Conservation (phyloP, 306 rosid species). For the Quercus berberidifolia region DNA sequence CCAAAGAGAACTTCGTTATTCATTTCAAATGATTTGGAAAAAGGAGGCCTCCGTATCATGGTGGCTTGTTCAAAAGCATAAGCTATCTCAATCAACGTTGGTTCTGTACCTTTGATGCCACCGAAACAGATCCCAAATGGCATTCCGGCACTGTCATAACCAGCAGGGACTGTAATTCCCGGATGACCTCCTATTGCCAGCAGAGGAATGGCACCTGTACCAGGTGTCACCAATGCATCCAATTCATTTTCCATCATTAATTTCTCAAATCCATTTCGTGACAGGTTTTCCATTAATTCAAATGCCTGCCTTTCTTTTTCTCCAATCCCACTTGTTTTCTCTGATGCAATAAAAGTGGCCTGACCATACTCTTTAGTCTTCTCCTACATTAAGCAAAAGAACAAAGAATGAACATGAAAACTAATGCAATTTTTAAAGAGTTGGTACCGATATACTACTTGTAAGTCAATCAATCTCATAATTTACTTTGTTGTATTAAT, state of each 20-base stretch:
- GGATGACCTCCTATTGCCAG: conserved; percentile 49
- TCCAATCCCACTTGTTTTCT: conserved; percentile 26
- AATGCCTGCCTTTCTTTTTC: conserved; percentile 16
- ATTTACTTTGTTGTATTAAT: not conserved
- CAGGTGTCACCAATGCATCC: conserved; percentile 43
- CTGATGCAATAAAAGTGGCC: conserved; percentile 18
- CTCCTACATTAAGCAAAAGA: conserved; percentile 21
- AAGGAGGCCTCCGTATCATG: conserved; percentile 24
- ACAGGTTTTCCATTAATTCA: conserved; percentile 16
- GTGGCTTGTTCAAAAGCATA: conserved; percentile 43
- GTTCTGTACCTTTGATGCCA: conserved; percentile 39
- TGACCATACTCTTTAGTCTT: conserved; percentile 34
- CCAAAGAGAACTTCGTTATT: not conserved
- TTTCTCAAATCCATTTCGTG: conserved; percentile 33
- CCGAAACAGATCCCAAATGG: conserved; percentile 43
- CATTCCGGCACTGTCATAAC: conserved; percentile 24
- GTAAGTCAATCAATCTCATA: too few species aligned
- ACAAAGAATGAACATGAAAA: not conserved
- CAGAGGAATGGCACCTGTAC: conserved; percentile 8
- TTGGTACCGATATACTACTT: not conserved
- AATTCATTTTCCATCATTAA: conserved; percentile 28
- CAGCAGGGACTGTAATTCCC: conserved; percentile 40
- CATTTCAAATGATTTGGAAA: not conserved
- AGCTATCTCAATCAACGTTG: conserved; percentile 41
- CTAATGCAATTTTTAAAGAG: not conserved